A percentile compares a stretch with the other conserved stretches of the same genome.
Evolutionary conservation across 257 asterid species (phyloP).

Genomic region (Capsicum pubescens): DNA sequence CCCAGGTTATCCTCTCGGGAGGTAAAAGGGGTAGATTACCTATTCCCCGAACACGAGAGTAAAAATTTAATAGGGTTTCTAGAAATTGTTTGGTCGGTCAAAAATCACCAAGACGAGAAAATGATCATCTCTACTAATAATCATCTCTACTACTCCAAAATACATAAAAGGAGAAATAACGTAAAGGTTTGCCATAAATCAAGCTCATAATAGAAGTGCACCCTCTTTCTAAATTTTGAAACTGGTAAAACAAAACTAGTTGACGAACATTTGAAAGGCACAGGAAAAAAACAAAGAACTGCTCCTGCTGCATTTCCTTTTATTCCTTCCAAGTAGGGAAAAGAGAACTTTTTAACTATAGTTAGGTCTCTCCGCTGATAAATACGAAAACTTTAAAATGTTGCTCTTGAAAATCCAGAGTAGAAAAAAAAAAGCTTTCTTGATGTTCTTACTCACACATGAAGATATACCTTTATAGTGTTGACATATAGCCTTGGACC

Average conservation of each 20-base stretch:
- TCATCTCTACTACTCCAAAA: neutral
- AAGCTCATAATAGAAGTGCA: neutral
- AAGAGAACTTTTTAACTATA: neutral
- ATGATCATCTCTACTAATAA: neutral
- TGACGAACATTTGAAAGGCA: neutral
- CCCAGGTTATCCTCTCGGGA: neutral
- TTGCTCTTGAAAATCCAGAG: neutral
- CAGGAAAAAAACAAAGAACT: neutral
- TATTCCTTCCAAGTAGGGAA: neutral
- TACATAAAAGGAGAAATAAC: neutral
- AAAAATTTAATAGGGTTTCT: neutral
- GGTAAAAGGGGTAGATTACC: neutral
- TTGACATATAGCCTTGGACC: conserved; percentile 96
- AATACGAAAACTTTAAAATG: neutral
- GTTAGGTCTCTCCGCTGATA: conserved; percentile 14
- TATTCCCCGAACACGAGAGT: neutral
- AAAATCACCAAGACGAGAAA: neutral
- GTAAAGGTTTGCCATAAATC: neutral
- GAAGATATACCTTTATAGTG: conserved; percentile 67
- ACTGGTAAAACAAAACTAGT: neutral
- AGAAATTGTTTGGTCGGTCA: conserved; percentile 2
- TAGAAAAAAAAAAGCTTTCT: neutral
- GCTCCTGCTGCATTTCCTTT: conserved; percentile 21
- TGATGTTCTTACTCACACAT: conserved; percentile 20
- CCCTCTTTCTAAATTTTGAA: neutral